Base-by-base conservation (phyloP, 2,329 filamentous ascomycete genomes). In the Fusarium foetens region DNA sequence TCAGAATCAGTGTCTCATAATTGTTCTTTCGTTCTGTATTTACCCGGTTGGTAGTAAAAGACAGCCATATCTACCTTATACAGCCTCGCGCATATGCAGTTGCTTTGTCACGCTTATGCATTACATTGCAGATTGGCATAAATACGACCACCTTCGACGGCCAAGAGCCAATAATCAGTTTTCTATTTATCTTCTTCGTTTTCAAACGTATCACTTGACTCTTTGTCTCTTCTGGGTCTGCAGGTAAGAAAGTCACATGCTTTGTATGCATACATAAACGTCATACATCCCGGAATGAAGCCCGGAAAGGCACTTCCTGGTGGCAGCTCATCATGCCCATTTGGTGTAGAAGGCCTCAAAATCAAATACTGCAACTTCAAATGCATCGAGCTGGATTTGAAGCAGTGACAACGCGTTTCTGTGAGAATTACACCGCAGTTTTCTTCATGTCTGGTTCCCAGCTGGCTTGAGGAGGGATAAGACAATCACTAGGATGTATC, bases 241-340 rank as follows among this genome's bases (percentile, higher is more conserved):
- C 13, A 38, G 23, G 33, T n/a, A 27, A 38, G 19, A 21, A 52
- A 27, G 7, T 27, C 49, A 27, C 49, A 53, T 39, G 17, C 13
- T 12, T 1, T 53, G 9, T 5, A 25, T 35, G 23, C 49, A 21
- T 27, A 36, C n/a, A 1, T n/a, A 0, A 39, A 39, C 23, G 33
- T 38, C 49, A 53, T 39, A 9, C 33, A 27, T 17, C 33, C 19
- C 23, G 23, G 49, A 53, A 11, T 3, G 6, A n/a, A 14, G 8
- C 23, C 49, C 19, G 3, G 5, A 52, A n/a, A 27, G 0, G 23
- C 2, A 6, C 5, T 12, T 7, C 1, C 2, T 39, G 13, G 23
- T 38, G 3, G 33, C 6, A 8, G 14, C 4, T 9, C 0, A 0
- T 27, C 1, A 19, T 17, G 10, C 7, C 8, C 2, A 6, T 3